phyloP scores from a whole-genome alignment of 2,329 filamentous ascomycete species.

The Colletotrichum lini region DNA sequence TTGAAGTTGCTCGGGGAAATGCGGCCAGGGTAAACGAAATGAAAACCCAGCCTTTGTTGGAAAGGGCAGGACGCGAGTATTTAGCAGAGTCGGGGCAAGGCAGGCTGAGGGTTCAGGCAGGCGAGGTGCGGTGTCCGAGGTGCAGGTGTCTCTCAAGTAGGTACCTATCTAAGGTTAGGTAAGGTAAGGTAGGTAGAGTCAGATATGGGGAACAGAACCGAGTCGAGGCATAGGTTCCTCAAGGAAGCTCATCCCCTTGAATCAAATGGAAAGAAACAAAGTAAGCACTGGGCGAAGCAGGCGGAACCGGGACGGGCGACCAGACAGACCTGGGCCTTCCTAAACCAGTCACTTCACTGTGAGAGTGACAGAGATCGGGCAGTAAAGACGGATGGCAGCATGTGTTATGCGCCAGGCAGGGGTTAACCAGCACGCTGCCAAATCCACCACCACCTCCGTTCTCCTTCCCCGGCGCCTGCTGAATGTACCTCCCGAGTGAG shows the following conservation, averaged over 20 bases:
- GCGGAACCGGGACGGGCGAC: background rate
- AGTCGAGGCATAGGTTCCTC: background rate
- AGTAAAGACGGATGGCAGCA: slow-evolving; percentile 8
- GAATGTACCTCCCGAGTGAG: background rate
- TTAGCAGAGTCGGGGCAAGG: slow-evolving; percentile 20
- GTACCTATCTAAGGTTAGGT: background rate
- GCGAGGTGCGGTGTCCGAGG: slow-evolving; percentile 3
- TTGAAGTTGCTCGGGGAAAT: slow-evolving; percentile 14
- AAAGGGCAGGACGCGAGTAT: slow-evolving; percentile 24
- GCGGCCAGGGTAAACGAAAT: slow-evolving; percentile 11
- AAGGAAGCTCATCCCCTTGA: background rate
- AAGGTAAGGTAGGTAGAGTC: too few relatives aligned
- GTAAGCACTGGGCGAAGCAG: background rate
- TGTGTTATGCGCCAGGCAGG: slow-evolving; percentile 20
- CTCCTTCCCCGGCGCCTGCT: background rate
- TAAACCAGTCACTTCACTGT: background rate
- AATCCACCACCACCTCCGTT: background rate
- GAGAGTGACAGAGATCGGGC: background rate
- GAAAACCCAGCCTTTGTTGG: background rate
- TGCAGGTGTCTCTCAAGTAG: background rate
- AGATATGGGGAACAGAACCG: too few relatives aligned
- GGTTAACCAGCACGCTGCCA: background rate
- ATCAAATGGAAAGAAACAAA: background rate
- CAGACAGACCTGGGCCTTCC: background rate
- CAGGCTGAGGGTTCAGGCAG: slow-evolving; percentile 10